phyloP scores from a whole-genome alignment of 306 rosid species.

The Cucumis hystrix region DNA sequence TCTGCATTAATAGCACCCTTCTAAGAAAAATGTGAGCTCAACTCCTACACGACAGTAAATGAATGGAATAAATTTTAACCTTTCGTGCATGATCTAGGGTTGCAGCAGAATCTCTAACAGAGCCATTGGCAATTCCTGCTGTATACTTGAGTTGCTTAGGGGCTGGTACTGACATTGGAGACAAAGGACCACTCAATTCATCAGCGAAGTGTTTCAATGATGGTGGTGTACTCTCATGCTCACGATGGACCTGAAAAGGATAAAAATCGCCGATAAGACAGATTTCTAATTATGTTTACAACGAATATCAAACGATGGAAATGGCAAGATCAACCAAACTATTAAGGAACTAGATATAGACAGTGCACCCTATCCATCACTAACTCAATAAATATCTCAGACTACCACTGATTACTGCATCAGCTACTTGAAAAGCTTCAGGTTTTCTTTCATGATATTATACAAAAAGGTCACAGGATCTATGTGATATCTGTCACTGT shows the following conservation, averaged over 20 bases:
- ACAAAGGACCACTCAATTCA: slow-evolving; percentile 52
- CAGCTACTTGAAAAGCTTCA: background rate
- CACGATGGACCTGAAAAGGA: slow-evolving; percentile 20
- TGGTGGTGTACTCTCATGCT: slow-evolving; percentile 54
- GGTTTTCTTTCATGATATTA: background rate
- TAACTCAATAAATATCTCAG: background rate
- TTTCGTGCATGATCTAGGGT: slow-evolving; percentile 58
- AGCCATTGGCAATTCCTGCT: slow-evolving; percentile 75
- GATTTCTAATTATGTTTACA: background rate
- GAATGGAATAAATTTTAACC: slow-evolving; percentile 32
- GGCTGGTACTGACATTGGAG: slow-evolving; percentile 71
- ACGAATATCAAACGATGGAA: background rate
- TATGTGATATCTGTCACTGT: background rate
- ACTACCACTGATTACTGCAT: background rate
- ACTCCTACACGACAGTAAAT: slow-evolving; percentile 6
- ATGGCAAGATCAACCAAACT: background rate
- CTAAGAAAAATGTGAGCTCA: slow-evolving; percentile 14
- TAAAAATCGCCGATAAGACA: background rate
- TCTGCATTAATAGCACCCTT: slow-evolving; percentile 37
- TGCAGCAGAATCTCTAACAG: slow-evolving; percentile 56
- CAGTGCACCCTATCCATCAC: background rate
- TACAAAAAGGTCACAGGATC: background rate
- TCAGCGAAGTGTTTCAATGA: slow-evolving; percentile 53
- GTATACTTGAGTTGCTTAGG: slow-evolving; percentile 79
- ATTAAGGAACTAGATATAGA: background rate